These are phyloP conservation scores for Bipolaris cookei DNA, from an alignment of 2,329 filamentous ascomycete species.

Conservation along the genomic window DNA sequence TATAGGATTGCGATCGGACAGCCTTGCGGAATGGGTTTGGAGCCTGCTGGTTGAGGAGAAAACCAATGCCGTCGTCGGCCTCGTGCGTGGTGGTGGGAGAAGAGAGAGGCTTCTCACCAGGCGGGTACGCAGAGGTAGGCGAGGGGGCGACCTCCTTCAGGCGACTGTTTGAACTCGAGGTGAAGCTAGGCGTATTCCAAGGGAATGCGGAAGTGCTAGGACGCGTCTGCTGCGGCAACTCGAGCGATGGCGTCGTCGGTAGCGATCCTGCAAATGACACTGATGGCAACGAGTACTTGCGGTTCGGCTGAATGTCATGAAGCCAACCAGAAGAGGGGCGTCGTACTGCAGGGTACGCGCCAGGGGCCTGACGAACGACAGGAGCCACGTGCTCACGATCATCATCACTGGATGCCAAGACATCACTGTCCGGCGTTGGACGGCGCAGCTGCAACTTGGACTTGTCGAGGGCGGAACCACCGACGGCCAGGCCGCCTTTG, in stretches of 20 bases:
- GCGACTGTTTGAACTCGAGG: slow-evolving; percentile 29
- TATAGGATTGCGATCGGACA: slow-evolving; percentile 95
- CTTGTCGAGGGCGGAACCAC: slow-evolving; percentile 63
- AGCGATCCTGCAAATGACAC: slow-evolving; percentile 78
- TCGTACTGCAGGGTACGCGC: slow-evolving; percentile 33
- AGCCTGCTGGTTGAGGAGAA: slow-evolving; percentile 56
- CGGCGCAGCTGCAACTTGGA: slow-evolving; percentile 71
- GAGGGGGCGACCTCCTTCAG: slow-evolving; percentile 45
- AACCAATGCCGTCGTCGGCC: slow-evolving; percentile 57
- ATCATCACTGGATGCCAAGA: slow-evolving; percentile 91
- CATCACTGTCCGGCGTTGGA: slow-evolving; percentile 93
- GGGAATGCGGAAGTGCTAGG: slow-evolving; percentile 53
- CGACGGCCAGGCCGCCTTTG: slow-evolving; percentile 40
- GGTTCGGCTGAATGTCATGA: slow-evolving; percentile 73
- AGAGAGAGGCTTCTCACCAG: slow-evolving; percentile 30
- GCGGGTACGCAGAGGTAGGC: slow-evolving; percentile 39
- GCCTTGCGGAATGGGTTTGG: slow-evolving; percentile 91
- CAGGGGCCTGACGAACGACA: slow-evolving; percentile 29
- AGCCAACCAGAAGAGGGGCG: slow-evolving; percentile 66
- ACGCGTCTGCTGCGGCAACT: slow-evolving; percentile 56
- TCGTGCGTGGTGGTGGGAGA: slow-evolving; percentile 45
- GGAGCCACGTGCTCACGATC: slow-evolving; percentile 67
- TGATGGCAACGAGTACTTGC: slow-evolving; percentile 76
- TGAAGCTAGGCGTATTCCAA: slow-evolving; percentile 50
- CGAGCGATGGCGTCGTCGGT: slow-evolving; percentile 77